Conservation (phyloP, 768 basidiomycete species). For the Coprinellus micaceus region DNA sequence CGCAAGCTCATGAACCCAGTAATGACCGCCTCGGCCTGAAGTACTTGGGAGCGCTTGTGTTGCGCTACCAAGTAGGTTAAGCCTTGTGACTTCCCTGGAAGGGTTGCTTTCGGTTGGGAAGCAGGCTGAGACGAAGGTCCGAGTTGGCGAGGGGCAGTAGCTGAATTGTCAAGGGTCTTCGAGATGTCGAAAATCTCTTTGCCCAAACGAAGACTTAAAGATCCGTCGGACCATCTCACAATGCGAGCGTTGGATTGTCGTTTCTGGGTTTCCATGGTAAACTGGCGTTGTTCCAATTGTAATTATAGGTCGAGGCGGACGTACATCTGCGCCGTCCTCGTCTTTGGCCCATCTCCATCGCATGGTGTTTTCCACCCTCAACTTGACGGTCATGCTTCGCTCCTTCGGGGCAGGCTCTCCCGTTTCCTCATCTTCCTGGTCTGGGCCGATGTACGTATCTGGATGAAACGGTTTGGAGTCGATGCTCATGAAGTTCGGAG, state of each 20-base stretch:
- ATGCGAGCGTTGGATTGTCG: slow-evolving; percentile 89
- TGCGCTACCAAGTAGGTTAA: slow-evolving; percentile 88
- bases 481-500: slow-evolving; percentile 91
- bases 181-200: slow-evolving; percentile 92
- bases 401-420: slow-evolving; percentile 64
- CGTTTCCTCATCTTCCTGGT: slow-evolving; percentile 65
- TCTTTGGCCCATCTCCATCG: slow-evolving; percentile 94
- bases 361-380: slow-evolving; percentile 90
- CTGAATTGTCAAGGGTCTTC: slow-evolving; percentile 75
- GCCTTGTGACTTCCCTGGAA: slow-evolving; percentile 56
- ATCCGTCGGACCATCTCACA: slow-evolving; percentile 94
- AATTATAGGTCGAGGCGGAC: slow-evolving; percentile 34
- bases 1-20: slow-evolving; percentile 82
- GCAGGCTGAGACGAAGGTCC: slow-evolving; percentile 39
- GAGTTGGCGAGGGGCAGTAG: slow-evolving; percentile 55
- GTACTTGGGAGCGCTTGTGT: slow-evolving; percentile 78
- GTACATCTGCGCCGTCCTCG: slow-evolving; percentile 68
- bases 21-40: slow-evolving; percentile 82
- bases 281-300: background rate
- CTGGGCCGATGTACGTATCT: slow-evolving; percentile 79
- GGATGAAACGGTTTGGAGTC: slow-evolving; percentile 89
- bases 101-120: slow-evolving; percentile 22
- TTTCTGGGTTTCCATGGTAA: slow-evolving; percentile 40
- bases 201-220: slow-evolving; percentile 85
- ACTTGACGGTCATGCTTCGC: slow-evolving; percentile 79